Base-by-base conservation (phyloP, 2,329 filamentous ascomycete species). In the Aplosporella prunicola region DNA sequence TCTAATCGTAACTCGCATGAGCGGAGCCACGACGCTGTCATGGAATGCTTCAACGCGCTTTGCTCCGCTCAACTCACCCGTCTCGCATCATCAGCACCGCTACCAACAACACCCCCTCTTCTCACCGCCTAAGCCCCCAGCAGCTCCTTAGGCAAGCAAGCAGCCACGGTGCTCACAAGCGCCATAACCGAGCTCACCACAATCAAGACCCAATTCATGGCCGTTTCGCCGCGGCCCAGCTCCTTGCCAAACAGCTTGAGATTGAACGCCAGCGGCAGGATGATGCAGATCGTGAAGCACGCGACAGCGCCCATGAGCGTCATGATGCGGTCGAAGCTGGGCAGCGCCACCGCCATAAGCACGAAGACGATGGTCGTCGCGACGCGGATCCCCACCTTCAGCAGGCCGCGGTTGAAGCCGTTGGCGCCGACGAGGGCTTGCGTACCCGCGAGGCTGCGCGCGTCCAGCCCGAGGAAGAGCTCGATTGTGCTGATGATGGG, bases 261-360 rank as follows among this genome's bases (percentile, higher is more conserved):
- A 53, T 96, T 87, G 55, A 98, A 96, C 4, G 79, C 73, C 20
- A 94, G 66, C 1, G 89, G 91, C 34, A 98, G 68, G 59, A 93
- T 87, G 47, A 96, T 79, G 61, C 89, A 96, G 47, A 96, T 93
- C 13, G 84, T 85, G 51, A 94, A 94, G 63, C 89, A 95, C 11
- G 94, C 72, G 3, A 87, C 82, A 25, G 82, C 85, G 9, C 91
- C 89, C 64, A 96, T 78, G 44, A 94, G 79, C 4, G 83, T 82
- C 79, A 93, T 93, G 53, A 94, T 88, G 35, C 80, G 79, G 56
- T 94, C 87, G 52, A 94, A 94, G 0, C 77, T 74, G 1, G 88
- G 87, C 52, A 81, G 74, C 2, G 80, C 47, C 27, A 83, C 74
- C 5, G 88, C 78, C 42, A 95, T 82, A 32, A 74, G 53, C 20